These are phyloP conservation scores for Punctularia strigosozonata DNA, from an alignment of 768 basidiomycete species.

Conservation along the genomic window DNA sequence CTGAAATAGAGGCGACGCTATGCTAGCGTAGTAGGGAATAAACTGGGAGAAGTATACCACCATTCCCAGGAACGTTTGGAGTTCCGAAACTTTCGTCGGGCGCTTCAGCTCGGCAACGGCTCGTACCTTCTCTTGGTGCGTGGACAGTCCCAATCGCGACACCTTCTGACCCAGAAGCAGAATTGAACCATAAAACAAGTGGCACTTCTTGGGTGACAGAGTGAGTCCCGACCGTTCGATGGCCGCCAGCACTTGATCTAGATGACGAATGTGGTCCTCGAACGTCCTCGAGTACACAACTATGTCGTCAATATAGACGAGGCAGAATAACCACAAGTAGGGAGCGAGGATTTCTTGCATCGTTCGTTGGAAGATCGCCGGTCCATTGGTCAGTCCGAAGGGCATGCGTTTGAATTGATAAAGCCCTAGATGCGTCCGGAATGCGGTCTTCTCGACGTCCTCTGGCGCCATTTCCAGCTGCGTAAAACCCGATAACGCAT, in stretches of 20 bases:
- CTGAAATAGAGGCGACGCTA: slow-evolving; percentile 21
- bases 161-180: slow-evolving; percentile 11
- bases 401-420: slow-evolving; percentile 30
- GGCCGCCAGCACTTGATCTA: slow-evolving; percentile 8
- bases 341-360: slow-evolving; percentile 25
- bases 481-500: slow-evolving; percentile 25
- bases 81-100: slow-evolving; percentile 13
- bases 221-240: slow-evolving; percentile 13
- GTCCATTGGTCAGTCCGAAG: slow-evolving; percentile 16
- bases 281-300: slow-evolving; percentile 19
- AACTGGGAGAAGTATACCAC: slow-evolving; percentile 25
- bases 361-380: slow-evolving; percentile 25
- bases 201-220: slow-evolving; percentile 10
- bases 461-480: slow-evolving; percentile 20
- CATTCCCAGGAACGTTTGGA: slow-evolving; percentile 25
- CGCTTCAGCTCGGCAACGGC: not conserved
- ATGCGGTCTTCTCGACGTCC: slow-evolving; percentile 20
- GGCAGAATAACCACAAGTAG: slow-evolving; percentile 18
- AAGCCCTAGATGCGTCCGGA: slow-evolving; percentile 24
- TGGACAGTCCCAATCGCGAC: slow-evolving; percentile 6
- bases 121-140: not conserved
- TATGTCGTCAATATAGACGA: slow-evolving; percentile 26
- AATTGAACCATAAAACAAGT: slow-evolving; percentile 6
- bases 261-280: slow-evolving; percentile 16
- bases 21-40: slow-evolving; percentile 23